Evolutionary conservation across 306 rosid species (phyloP).

Genomic region (apple (Malus domestica)): DNA sequence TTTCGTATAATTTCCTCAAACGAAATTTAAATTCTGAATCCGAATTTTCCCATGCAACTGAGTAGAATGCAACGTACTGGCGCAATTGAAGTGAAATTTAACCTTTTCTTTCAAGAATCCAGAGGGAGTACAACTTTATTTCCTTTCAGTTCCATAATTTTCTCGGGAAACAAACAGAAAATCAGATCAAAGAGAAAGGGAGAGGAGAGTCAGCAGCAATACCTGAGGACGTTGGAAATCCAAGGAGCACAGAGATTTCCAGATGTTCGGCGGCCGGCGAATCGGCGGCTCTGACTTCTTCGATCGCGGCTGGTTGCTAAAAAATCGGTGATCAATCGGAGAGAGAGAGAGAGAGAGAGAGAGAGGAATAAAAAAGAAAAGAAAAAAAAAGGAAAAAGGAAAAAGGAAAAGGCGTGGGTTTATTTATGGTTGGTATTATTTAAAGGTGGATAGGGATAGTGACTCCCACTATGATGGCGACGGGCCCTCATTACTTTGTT

Average conservation of each 20-base stretch:
- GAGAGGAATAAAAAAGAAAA: not conserved
- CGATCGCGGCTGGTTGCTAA: constrained; percentile 18
- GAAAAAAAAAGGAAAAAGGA: not conserved
- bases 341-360: not conserved
- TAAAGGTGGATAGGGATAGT: not conserved
- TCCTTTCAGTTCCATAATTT: constrained; percentile 20
- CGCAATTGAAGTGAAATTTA: not conserved
- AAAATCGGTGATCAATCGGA: constrained; percentile 38
- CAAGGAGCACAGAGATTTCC: constrained; percentile 14
- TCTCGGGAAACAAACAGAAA: constrained; percentile 13
- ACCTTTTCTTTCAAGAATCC: not conserved
- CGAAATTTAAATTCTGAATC: constrained; percentile 13
- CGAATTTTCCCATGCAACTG: not conserved
- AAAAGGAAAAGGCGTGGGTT: not conserved
- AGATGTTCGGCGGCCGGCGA: constrained; percentile 25
- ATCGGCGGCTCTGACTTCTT: constrained; percentile 25
- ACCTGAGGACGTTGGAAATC: constrained; percentile 17
- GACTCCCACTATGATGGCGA: constrained; percentile 5
- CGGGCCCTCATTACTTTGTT: not conserved
- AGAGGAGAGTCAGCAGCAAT: not conserved
- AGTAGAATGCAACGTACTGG: not conserved
- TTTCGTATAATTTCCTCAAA: not conserved
- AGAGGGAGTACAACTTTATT: not conserved
- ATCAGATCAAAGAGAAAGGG: constrained; percentile 38
- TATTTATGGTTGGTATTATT: constrained; percentile 2